Evolutionary conservation across 148 eudicot species (phyloP), one percentile per base, ranked within the genome.

Genomic region (Silene latifolia): DNA sequence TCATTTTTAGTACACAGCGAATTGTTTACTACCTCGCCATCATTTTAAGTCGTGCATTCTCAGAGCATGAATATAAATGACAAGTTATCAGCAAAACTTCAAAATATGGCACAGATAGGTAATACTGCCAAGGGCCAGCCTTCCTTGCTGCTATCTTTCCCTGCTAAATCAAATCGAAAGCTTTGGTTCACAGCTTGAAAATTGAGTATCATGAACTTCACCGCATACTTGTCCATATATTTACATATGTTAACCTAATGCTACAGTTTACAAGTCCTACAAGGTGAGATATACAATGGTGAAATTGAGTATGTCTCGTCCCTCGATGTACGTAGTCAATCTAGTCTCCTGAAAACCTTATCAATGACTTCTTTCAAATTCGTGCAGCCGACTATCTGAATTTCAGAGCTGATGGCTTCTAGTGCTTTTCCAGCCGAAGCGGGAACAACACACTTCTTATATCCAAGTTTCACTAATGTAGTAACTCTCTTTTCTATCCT

Each of bases 401-500:
- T 78, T 24, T 73, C 80, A 76, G 80, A 72, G 54, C 76, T 79
- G 11, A 87, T 47, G n/a, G 81, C 83, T 27, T 81, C 74, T 63
- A 96, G 86, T 29, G 82, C 73, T 71, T 85, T 80, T 81, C 59
- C 84, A 25, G 89, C 89, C 8, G 80, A 79, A 73, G 82, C 77
- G 4, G 99, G 91, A 51, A 96, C 87, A 13, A 96, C 61, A 51
- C 99, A 96, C 70, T 67, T 87, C 68, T 83, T 90, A 74, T 92
- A 96, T 68, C 99, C 98, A 63, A 96, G 87, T 83, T 96, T 89
- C 14, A 88, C 91, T 72, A 96, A 81, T 7, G 97, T 88, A 61
- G 56, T 80, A 42, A 89, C 82, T 80, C 99, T 89, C 83, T 89
- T 96, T 60, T 92, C 99, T 84, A 96, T 81, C 84, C 93, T 86